Base-by-base conservation (phyloP, 2,329 filamentous ascomycete genomes). In the Exophiala sp. region DNA sequence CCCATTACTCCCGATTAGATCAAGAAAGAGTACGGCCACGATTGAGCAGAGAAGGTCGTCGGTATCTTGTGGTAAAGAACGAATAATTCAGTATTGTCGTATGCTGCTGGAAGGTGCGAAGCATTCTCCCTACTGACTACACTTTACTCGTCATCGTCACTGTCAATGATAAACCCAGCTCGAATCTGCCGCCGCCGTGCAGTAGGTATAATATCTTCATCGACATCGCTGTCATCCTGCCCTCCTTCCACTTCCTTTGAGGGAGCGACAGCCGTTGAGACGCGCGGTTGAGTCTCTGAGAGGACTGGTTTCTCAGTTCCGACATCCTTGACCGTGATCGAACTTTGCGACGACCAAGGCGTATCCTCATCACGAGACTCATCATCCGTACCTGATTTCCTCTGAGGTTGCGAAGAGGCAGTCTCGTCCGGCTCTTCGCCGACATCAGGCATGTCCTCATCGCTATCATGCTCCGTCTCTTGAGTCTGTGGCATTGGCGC, bases 321-420 rank as follows among this genome's bases (percentile, higher is more conserved):
- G 14, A 38, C 34, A 4, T n/a, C 33, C 8, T 43, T 50, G 18
- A 56, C 48, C 36, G 51, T 46, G 20, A 50, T 49, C 24, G 61
- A 53, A 43, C 47, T 58, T 24, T 54, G 62, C 5, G 63, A 65
- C 9, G 63, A 65, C 44, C 63, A 39, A 2, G 65, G 65, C 11
- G 65, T 66, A 32, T 60, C 66, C 64, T 60, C 65, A 63, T 54
- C 64, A 59, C 53, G 67, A 62, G 16, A 32, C 20, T 57, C 54
- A 7, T 58, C 47, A n/a, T 59, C 54, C 8, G 50, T 50, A 10
- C 50, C 45, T 21, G 53, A 55, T 11, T 20, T 29, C 20, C 41
- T 42, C 34, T 39, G 56, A 9, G 49, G 56, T 40, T 54, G 52
- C 24, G 57, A 56, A 20, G 57, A 54, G 5, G 51, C 60, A 14